phyloP scores from a whole-genome alignment of 2,329 filamentous ascomycete genomes.

The Claviceps pusilla region DNA sequence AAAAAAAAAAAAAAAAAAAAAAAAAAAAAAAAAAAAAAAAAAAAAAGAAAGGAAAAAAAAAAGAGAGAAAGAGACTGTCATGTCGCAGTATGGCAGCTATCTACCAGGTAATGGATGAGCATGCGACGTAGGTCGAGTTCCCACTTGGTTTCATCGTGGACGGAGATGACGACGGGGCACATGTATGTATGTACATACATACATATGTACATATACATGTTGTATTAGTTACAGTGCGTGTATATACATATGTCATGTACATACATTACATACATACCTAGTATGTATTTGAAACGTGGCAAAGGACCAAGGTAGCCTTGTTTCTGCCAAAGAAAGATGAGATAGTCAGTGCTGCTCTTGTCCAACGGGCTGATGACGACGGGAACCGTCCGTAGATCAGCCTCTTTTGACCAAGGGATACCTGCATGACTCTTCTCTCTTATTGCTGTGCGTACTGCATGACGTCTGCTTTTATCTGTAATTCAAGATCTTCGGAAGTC shows the following conservation, averaged over 20 bases:
- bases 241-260: too few relatives aligned
- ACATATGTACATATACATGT: too few relatives aligned
- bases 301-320: not conserved
- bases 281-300: not conserved
- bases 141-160: not conserved
- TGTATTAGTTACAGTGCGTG: too few relatives aligned
- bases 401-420: not conserved
- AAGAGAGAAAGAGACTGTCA: too few relatives aligned
- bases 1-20: too few relatives aligned
- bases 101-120: too few relatives aligned
- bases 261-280: too few relatives aligned
- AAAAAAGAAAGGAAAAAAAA: too few relatives aligned
- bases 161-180: not conserved
- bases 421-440: not conserved
- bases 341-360: not conserved
- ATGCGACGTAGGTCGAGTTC: not conserved
- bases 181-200: too few relatives aligned
- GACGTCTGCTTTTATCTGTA: not conserved
- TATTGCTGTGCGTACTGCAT: not conserved
- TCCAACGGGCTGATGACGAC: not conserved
- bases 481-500: not conserved
- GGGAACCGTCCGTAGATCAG: not conserved
- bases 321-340: not conserved
- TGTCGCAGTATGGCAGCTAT: too few relatives aligned
- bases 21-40: too few relatives aligned